phyloP scores from a whole-genome alignment of 2,329 filamentous ascomycete species.

The Claviceps monticola region DNA sequence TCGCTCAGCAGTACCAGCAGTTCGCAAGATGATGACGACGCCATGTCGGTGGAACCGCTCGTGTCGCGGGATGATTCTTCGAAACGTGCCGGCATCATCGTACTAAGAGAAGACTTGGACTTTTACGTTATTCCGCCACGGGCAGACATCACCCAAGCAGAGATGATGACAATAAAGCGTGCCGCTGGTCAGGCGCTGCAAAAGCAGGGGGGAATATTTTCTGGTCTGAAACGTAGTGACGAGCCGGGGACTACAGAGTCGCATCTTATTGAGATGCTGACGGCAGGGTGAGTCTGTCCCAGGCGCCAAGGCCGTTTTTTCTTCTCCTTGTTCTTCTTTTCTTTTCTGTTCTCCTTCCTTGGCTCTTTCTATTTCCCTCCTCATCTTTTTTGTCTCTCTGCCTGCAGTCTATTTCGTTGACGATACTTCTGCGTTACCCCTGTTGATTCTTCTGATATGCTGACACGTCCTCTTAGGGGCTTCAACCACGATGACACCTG shows the following conservation, averaged over 20 bases:
- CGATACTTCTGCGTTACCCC: neutral
- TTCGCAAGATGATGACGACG: conserved; percentile 48
- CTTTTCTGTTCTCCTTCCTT: neutral
- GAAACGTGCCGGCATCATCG: conserved; percentile 94
- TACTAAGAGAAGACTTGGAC: conserved; percentile 87
- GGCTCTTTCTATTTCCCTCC: neutral
- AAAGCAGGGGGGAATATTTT: conserved; percentile 89
- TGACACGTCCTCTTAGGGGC: conserved; percentile 41
- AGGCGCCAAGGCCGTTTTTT: neutral
- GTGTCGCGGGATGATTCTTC: conserved; percentile 58
- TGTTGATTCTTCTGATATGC: neutral
- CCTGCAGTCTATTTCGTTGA: too few species aligned
- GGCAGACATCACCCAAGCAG: conserved; percentile 66
- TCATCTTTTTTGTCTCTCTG: neutral
- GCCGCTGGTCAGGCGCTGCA: conserved; percentile 79
- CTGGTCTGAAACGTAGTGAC: conserved; percentile 84
- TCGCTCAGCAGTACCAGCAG: conserved; percentile 51
- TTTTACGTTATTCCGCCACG: conserved; percentile 92
- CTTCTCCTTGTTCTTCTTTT: neutral
- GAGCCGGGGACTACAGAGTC: conserved; percentile 95
- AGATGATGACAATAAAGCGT: conserved; percentile 95
- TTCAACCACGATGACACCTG: conserved; percentile 93
- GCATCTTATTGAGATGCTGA: conserved; percentile 98
- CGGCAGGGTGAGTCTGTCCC: conserved; percentile 62
- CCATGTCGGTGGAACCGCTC: conserved; percentile 58